Percentiles rank a stretch among this genome's conserved stretches.
phyloP scores from a whole-genome alignment of 164 flowering plant species.

The Macadamia tetraphylla region DNA sequence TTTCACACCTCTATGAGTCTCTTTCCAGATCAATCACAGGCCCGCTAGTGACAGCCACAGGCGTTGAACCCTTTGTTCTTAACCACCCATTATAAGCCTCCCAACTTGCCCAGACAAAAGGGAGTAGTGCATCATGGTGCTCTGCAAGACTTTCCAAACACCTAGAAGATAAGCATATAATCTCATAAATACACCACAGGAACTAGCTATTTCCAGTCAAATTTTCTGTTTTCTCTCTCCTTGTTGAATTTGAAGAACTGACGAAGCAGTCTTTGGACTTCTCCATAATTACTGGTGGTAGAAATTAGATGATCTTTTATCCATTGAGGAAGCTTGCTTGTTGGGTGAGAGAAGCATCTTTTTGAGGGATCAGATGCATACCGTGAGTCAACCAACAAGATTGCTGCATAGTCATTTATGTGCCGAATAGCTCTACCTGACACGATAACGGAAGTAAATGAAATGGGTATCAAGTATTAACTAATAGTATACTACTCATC shows the following conservation, averaged over 20 bases:
- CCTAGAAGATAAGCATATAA: background rate
- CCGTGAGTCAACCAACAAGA: constrained; percentile 79
- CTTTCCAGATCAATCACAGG: too few relatives aligned
- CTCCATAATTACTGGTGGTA: constrained; percentile 60
- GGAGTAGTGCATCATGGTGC: background rate
- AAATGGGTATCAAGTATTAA: background rate
- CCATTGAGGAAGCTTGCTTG: constrained; percentile 91
- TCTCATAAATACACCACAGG: background rate
- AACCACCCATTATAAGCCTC: background rate
- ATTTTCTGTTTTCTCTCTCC: constrained; percentile 25
- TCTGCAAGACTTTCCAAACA: background rate
- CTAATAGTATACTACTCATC: background rate
- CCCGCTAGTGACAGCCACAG: too few relatives aligned
- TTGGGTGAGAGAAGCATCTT: constrained; percentile 43
- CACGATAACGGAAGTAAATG: constrained; percentile 9
- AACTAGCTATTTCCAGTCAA: background rate
- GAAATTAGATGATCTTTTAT: constrained; percentile 64
- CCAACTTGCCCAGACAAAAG: background rate
- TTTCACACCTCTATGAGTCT: too few relatives aligned
- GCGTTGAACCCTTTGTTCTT: too few relatives aligned
- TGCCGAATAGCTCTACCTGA: constrained; percentile 95
- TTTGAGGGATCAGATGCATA: constrained; percentile 53
- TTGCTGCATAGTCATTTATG: constrained; percentile 86
- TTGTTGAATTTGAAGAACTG: constrained; percentile 79
- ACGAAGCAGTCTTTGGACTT: constrained; percentile 66